Conservation (phyloP, 139 green algal species). For the Picocystis salinarum region DNA sequence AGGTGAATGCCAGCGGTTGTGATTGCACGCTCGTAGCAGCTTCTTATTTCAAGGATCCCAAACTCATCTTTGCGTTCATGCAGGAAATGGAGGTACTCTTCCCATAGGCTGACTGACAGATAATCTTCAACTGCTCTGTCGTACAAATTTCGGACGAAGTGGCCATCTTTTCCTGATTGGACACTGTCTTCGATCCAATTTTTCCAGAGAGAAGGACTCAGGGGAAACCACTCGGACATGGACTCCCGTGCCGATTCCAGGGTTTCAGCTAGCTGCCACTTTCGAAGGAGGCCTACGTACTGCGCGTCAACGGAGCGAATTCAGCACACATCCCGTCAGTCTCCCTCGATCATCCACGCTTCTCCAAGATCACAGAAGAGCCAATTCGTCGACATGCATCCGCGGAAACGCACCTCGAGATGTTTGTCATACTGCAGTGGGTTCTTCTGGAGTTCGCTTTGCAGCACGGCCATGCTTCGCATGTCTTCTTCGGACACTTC, state of each 20-base stretch:
- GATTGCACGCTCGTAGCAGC: conserved; percentile 7
- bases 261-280: conserved; percentile 25
- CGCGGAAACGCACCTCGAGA: conserved; percentile 21
- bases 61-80: not conserved
- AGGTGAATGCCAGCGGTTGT: conserved; percentile 11
- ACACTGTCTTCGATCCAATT: conserved; percentile 63
- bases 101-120: conserved; percentile 48
- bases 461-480: conserved; percentile 29
- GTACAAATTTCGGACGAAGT: conserved; percentile 26
- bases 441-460: conserved; percentile 33
- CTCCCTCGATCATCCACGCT: too few species aligned
- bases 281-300: conserved; percentile 34
- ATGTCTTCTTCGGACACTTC: conserved; percentile 26
- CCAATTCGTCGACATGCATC: too few species aligned
- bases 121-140: conserved; percentile 41
- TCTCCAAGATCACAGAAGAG: too few species aligned
- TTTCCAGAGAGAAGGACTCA: conserved; percentile 56
- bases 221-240: conserved; percentile 43
- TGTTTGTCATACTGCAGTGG: conserved; percentile 44
- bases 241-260: conserved; percentile 29
- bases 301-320: conserved; percentile 12
- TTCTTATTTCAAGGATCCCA: not conserved
- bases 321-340: too few species aligned
- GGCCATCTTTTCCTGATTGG: conserved; percentile 1
- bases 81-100: conserved; percentile 30